Percentiles rank a stretch among this genome's conserved stretches.
phyloP scores from a whole-genome alignment of 768 basidiomycete species.

The Mycena chlorophos region DNA sequence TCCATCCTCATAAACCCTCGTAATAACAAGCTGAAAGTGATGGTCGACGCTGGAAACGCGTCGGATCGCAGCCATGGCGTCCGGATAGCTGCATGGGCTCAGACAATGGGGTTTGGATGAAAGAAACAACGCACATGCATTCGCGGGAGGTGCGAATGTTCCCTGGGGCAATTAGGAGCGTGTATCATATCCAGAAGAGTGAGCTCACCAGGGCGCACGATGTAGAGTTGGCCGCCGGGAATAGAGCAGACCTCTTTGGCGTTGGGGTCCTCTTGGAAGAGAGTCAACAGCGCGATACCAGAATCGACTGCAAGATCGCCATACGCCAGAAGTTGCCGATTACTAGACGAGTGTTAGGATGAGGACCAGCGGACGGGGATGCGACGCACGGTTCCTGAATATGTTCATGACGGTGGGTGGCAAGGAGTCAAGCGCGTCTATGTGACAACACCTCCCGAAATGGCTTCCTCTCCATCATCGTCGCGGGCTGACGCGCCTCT shows the following conservation, averaged over 20 bases:
- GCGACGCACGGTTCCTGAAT: slow-evolving; percentile 73
- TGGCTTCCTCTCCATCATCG: slow-evolving; percentile 18
- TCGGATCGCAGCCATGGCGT: slow-evolving; percentile 92
- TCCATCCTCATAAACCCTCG: slow-evolving; percentile 95
- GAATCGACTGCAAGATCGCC: slow-evolving; percentile 34
- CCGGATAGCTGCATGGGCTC: slow-evolving; percentile 70
- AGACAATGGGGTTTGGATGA: neutral
- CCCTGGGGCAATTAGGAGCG: slow-evolving; percentile 28
- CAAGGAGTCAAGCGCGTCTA: slow-evolving; percentile 3
- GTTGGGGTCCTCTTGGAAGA: slow-evolving; percentile 84
- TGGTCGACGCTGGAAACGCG: slow-evolving; percentile 74
- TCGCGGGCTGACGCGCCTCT: slow-evolving; percentile 22
- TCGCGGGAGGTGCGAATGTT: slow-evolving; percentile 90
- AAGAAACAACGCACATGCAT: slow-evolving; percentile 80
- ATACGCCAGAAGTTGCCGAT: slow-evolving; percentile 93
- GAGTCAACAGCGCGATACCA: slow-evolving; percentile 26
- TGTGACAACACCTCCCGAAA: slow-evolving; percentile 30
- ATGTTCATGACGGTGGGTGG: slow-evolving; percentile 65
- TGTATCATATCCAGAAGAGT: neutral
- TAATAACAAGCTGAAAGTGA: slow-evolving; percentile 90
- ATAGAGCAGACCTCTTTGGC: slow-evolving; percentile 95
- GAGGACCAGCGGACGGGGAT: slow-evolving; percentile 11
- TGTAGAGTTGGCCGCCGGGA: slow-evolving; percentile 85
- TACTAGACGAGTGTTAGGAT: slow-evolving; percentile 47
- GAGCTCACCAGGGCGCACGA: slow-evolving; percentile 68